Evolutionary conservation across 2,329 filamentous ascomycete species (phyloP), one percentile per base, ranked within the genome.

Genomic region (Alternaria gansuensis): DNA sequence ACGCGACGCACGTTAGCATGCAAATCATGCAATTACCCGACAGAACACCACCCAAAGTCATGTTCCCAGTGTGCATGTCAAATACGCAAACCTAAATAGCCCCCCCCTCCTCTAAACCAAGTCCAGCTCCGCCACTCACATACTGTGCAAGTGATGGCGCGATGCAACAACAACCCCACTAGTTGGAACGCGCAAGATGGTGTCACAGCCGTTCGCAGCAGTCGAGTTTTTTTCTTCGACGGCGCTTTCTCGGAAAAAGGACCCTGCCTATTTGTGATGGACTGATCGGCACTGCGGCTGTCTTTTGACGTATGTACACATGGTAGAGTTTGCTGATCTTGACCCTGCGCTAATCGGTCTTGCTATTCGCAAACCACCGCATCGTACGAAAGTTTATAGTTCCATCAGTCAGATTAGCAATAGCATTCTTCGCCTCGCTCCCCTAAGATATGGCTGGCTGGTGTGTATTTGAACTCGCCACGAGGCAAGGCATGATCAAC

Each of bases 381-480:
- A 54, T 26, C 26, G 24, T n/a, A 28, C 10, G 14, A 36, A 54
- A 48, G 29, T 46, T 10, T n/a, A n/a, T 5, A 31, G 11, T 45
- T 39, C 6, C 11, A 7, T 17, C 21, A 43, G 29, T 43, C 37
- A 23, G 33, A 29, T 40, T 26, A 13, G 3, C 34, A 45, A 13
- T 21, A 17, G 9, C 26, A 7, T 50, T 26, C 33, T 24, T 10
- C 3, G 36, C 17, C 17, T 17, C 17, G 17, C 17, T 17, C 17
- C 17, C 17, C 17, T 21, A 39, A 13, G 9, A 6, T 34, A 49
- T 40, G 44, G 34, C 39, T 51, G 31, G 36, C 37, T 45, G 24
- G 43, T 21, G 37, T 43, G 39, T 52, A 51, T 50, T 60, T 52
- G 37, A 55, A 56, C 34, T 57, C 64, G 67, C 68, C 67, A 68